Percentiles rank a stretch among this genome's conserved stretches.
Conservation (phyloP, 2,329 filamentous ascomycete species). For the Epichloe typhina region DNA sequence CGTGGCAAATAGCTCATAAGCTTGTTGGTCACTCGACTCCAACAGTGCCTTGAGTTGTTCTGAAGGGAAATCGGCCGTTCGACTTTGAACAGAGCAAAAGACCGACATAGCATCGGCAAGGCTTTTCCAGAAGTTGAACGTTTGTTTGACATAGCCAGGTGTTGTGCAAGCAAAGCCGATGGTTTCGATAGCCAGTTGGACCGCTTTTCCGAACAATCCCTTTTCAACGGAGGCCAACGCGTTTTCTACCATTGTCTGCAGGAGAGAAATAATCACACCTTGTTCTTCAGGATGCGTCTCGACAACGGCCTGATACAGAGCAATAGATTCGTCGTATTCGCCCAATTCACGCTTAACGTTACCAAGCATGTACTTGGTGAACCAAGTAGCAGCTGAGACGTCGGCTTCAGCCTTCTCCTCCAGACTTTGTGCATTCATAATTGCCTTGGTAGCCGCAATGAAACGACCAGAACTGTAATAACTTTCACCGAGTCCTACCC, state of each 20-base stretch:
- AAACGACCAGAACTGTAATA: slow-evolving; percentile 91
- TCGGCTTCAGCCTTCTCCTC: slow-evolving; percentile 43
- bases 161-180: slow-evolving; percentile 55
- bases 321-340: slow-evolving; percentile 74
- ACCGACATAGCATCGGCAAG: slow-evolving; percentile 79
- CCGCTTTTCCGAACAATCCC: slow-evolving; percentile 75
- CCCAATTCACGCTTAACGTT: slow-evolving; percentile 89
- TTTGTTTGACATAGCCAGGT: slow-evolving; percentile 45
- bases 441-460: slow-evolving; percentile 86
- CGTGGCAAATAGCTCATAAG: slow-evolving; percentile 51
- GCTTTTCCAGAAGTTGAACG: slow-evolving; percentile 93
- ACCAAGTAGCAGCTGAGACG: slow-evolving; percentile 65
- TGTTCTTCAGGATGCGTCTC: slow-evolving; percentile 57
- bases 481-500: slow-evolving; percentile 92
- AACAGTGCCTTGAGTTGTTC: slow-evolving; percentile 46
- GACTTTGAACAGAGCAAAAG: slow-evolving; percentile 66
- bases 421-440: slow-evolving; percentile 69
- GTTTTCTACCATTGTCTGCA: slow-evolving; percentile 79
- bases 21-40: slow-evolving; percentile 33
- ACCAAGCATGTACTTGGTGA: slow-evolving; percentile 90
- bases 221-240: slow-evolving; percentile 65
- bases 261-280: slow-evolving; percentile 73
- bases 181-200: slow-evolving; percentile 54
- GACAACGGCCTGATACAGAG: slow-evolving; percentile 63
- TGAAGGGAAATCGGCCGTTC: slow-evolving; percentile 48